These are phyloP conservation scores for Fusarium albosuccineum DNA, from an alignment of 2,329 filamentous ascomycete genomes.

Conservation along the genomic window DNA sequence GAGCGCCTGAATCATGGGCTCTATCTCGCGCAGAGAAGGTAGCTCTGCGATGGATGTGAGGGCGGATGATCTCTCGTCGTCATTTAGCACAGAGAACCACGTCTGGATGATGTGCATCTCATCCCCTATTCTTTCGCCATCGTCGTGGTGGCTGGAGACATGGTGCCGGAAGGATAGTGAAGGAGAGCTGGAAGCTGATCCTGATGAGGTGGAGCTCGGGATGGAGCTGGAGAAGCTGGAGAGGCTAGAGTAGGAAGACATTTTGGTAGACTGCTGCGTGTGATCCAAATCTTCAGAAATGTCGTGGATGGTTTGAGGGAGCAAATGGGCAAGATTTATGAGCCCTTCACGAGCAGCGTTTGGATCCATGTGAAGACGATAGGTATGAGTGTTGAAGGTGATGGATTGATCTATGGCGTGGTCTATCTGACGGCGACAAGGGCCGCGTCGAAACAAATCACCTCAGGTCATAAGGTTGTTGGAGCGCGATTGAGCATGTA, in stretches of 20 bases:
- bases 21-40: constrained; percentile 43
- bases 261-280: constrained; percentile 12
- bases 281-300: not conserved
- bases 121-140: constrained; percentile 33
- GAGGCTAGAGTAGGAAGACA: constrained; percentile 39
- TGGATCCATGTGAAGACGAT: constrained; percentile 6
- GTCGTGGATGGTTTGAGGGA: not conserved
- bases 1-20: constrained; percentile 44
- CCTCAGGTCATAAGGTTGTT: constrained; percentile 43
- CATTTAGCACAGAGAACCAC: constrained; percentile 44
- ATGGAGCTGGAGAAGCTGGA: constrained; percentile 31
- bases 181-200: constrained; percentile 42
- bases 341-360: constrained; percentile 10
- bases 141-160: constrained; percentile 9
- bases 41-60: constrained; percentile 43
- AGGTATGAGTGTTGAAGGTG: constrained; percentile 18
- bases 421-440: constrained; percentile 40
- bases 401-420: constrained; percentile 45
- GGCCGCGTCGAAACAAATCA: constrained; percentile 40
- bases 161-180: constrained; percentile 29
- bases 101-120: constrained; percentile 44
- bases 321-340: constrained; percentile 5
- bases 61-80: constrained; percentile 38
- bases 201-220: constrained; percentile 37
- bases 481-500: constrained; percentile 47